Evolutionary conservation across 148 eudicot species (phyloP), one percentile per base, ranked within the genome.

Genomic region (Cornus florida): DNA sequence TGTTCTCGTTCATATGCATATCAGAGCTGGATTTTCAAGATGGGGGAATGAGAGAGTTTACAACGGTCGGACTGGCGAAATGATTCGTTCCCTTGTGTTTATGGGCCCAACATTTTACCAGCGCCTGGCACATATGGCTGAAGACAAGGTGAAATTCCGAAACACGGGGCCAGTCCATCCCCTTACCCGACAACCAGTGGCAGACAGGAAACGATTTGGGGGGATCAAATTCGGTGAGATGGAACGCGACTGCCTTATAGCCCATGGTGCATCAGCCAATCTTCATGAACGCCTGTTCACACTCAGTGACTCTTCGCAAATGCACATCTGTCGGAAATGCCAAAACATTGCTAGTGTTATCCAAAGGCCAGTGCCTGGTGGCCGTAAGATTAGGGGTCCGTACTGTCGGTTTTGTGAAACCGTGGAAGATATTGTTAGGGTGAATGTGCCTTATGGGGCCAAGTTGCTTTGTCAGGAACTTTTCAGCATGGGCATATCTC

Each of bases 81-180:
- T 82, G 91, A 78, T 91, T 22, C 83, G 86, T 3, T 78, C 90
- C 10, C 91, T 95, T 12, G 83, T 95, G 50, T 95, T 93, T 87
- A 93, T 93, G 94, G 97, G 97, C 4, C 97, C 97, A 6, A 92
- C 94, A 7, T 93, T 83, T 82, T 95, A 95, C 87, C 99, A 95
- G 81, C 89, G 98, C 10, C 88, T 95, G 70, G 82, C 86, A 35
- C 99, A 95, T 73, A 95, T 95, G 99, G 84, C 99, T 0, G 99
- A 95, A 75, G 99, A 95, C 90, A 95, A 95, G 77, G 99, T 95
- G 72, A 95, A 95, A 72, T 95, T 90, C 86, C 87, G 99, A 38
- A 95, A 95, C 86, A 93, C 99, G 0, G 99, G 99, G 7, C 97
- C 99, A 0, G 97, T 95, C 22, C 99, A 95, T 79, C 97, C 99